Evolutionary conservation across 2,329 filamentous ascomycete species (phyloP), one percentile per base, ranked within the genome.

Genomic region (Zymoseptoria crescenta): DNA sequence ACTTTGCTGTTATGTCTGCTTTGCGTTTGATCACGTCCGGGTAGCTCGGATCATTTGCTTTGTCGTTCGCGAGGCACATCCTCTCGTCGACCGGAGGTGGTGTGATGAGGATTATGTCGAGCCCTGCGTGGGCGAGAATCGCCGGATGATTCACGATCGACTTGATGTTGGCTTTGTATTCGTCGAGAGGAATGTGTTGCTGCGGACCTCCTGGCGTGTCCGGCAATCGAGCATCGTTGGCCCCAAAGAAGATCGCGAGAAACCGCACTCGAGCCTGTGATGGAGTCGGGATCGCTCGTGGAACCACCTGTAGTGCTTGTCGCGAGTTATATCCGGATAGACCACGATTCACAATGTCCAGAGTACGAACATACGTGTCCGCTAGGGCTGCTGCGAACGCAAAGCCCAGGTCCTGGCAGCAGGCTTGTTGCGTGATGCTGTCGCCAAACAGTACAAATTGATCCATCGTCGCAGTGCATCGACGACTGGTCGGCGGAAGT

Each of bases 331-430:
- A 96, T 9, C 93, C 93, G 63, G 83, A 84, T 63, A 95, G 85
- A 4, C 94, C 94, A 51, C 91, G 84, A 73, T 96, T 96, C 68
- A 97, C 78, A 52, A 97, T 84, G 75, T 97, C 94, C 13, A 94
- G 79, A 41, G 86, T 84, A 59, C 93, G 85, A 54, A 84, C 83
- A 70, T 89, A 92, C 58, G 82, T 81, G 65, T 83, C 75, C 70
- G 91, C 85, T 2, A 96, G 77, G 16, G 83, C 85, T 21, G 87
- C 83, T 59, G 86, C 84, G 67, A 95, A 89, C 0, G 82, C 89
- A 73, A 92, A 93, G 16, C 87, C 89, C 58, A 59, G 60, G 9
- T 81, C 74, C 54, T 85, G 78, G 41, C 81, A 78, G 63, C 82
- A 82, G 1, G 85, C 82, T 49, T 81, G 78, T 70, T 97, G 86